Evolutionary conservation across 1,284 basidiomycete genomes (phyloP).

Genomic region (Microbotryomycetes sp.): DNA sequence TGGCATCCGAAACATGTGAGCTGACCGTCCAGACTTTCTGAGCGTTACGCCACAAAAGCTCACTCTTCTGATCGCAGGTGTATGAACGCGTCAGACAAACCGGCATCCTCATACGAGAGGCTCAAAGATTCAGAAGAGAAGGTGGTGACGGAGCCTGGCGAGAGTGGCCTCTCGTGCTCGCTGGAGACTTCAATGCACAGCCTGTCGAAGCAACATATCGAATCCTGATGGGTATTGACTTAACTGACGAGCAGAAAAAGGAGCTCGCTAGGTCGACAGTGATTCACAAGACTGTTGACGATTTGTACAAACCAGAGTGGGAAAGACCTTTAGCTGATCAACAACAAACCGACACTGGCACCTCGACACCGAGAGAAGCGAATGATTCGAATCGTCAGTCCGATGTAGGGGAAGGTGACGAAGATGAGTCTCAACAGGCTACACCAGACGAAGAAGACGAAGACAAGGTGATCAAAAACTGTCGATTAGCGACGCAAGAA

Average conservation of each 20-base stretch:
- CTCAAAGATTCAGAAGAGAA: conserved; percentile 51
- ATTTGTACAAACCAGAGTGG: conserved; percentile 47
- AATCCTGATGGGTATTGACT: conserved; percentile 53
- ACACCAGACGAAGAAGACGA: conserved; percentile 41
- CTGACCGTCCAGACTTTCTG: conserved; percentile 6
- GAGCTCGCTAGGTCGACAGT: conserved; percentile 61
- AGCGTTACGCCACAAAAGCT: too few relatives aligned
- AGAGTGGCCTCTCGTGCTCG: conserved; percentile 70
- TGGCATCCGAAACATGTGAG: conserved; percentile 67
- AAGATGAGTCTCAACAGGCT: conserved; percentile 48
- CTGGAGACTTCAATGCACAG: conserved; percentile 89
- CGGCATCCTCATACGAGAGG: conserved; percentile 58
- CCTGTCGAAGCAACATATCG: conserved; percentile 81
- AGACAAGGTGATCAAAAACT: conserved; percentile 70
- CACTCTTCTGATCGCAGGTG: conserved; percentile 35
- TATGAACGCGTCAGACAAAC: conserved; percentile 76
- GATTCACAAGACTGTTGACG: conserved; percentile 72
- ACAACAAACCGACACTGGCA: conserved; percentile 27
- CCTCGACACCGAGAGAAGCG: conserved; percentile 31
- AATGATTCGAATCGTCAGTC: too few relatives aligned
- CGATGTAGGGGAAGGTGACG: conserved; percentile 46
- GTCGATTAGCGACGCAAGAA: conserved; percentile 53
- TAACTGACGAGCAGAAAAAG: conserved; percentile 54
- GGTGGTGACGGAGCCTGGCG: conserved; percentile 46
- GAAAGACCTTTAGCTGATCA: too few relatives aligned